phyloP scores from a whole-genome alignment of 1,139 yeast genomes.

The Magnusiomyces fungicola region DNA sequence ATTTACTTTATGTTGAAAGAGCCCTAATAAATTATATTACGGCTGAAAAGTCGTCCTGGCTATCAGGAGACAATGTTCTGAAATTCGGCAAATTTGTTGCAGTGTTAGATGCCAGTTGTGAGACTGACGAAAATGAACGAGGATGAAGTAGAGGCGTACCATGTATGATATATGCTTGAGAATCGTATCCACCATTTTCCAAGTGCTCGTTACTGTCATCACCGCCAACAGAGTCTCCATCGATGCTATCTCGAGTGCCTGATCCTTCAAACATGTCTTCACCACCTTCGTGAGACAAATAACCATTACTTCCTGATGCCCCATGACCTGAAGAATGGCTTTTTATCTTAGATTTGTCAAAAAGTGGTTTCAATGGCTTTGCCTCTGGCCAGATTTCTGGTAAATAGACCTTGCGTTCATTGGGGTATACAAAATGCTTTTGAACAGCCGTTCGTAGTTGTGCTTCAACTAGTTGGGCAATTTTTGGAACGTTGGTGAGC shows the following conservation, averaged over 20 bases:
- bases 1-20: neutral
- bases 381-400: slow-evolving; percentile 83
- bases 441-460: slow-evolving; percentile 83
- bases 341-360: no score
- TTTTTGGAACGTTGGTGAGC: slow-evolving; percentile 87
- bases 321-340: no score
- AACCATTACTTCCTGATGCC: no score
- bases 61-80: slow-evolving; percentile 6
- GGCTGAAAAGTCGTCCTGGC: slow-evolving; percentile 3
- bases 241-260: no score
- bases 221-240: no score
- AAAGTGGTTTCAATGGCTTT: no score
- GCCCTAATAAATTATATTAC: neutral
- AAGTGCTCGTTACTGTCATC: no score
- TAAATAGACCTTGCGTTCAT: slow-evolving; percentile 72
- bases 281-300: no score
- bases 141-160: slow-evolving; percentile 14
- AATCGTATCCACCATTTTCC: no score
- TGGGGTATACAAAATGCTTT: slow-evolving; percentile 88
- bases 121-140: slow-evolving; percentile 13
- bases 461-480: slow-evolving; percentile 75
- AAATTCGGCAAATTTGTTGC: slow-evolving; percentile 9
- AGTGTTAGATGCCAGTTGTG: slow-evolving; percentile 17
- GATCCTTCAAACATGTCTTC: no score
- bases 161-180: no score